Conservation (phyloP, 371 early-diverging fungal species). For the Mucor saturninus region DNA sequence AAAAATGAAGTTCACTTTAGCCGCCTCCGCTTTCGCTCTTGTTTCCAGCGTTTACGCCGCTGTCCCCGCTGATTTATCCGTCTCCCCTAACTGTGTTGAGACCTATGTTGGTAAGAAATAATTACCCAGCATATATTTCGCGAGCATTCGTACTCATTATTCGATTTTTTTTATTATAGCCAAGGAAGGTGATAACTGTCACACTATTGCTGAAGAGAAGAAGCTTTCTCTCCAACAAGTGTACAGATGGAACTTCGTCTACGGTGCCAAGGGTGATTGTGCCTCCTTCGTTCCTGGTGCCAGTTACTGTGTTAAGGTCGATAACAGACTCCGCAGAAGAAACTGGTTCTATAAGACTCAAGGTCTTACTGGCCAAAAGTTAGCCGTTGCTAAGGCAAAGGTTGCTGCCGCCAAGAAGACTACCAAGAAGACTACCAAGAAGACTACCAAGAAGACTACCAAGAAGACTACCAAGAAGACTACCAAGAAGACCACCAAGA, state of each 20-base stretch:
- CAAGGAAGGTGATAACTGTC: constrained; percentile 21
- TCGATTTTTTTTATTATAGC: constrained; percentile 13
- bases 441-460: constrained; percentile 18
- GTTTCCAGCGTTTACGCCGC: constrained; percentile 23
- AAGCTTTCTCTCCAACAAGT: constrained; percentile 7
- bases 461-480: constrained; percentile 37
- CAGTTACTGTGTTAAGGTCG: constrained; percentile 24
- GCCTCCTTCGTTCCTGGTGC: constrained; percentile 12
- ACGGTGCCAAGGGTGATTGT: constrained; percentile 15
- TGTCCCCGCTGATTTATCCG: too few species aligned
- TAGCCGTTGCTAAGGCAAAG: constrained; percentile 32
- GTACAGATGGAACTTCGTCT: constrained; percentile 24
- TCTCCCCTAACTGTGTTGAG: constrained; percentile 13
- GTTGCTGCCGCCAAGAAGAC: constrained; percentile 24
- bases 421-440: constrained; percentile 26
- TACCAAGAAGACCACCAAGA: constrained; percentile 35
- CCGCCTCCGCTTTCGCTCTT: constrained; percentile 28
- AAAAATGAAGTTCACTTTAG: constrained; percentile 37
- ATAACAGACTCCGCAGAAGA: constrained; percentile 19
- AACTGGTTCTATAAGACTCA: constrained; percentile 35
- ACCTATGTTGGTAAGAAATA: constrained; percentile 23
- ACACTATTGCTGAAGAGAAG: constrained; percentile 15
- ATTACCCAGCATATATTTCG: background rate
- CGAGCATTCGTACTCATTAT: background rate
- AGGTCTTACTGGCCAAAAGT: constrained; percentile 28